These are phyloP conservation scores for Eucalyptus lansdowneana DNA, from an alignment of 345 rosid genomes.

Conservation along the genomic window DNA sequence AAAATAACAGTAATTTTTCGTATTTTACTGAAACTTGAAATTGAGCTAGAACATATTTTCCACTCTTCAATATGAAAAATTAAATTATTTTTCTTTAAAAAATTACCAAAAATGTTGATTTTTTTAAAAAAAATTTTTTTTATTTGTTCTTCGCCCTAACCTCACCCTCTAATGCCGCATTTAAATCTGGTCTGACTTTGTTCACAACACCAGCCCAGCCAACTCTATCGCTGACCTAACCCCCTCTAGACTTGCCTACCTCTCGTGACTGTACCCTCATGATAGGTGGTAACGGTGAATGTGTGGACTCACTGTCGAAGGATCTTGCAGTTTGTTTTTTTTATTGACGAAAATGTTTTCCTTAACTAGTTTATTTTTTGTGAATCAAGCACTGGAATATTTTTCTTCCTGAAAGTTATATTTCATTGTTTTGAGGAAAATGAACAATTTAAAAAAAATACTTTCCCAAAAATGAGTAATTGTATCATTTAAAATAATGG, in stretches of 20 bases:
- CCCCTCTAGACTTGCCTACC: background rate
- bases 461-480: too few relatives aligned
- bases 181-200: fast-evolving
- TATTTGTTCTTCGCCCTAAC: background rate
- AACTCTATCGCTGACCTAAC: fast-evolving
- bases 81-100: background rate
- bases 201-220: fast-evolving
- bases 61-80: fast-evolving
- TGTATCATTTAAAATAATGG: too few relatives aligned
- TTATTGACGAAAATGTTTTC: too few relatives aligned
- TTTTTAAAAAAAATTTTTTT: too few relatives aligned
- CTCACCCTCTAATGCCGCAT: background rate
- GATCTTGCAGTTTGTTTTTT: background rate
- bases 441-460: too few relatives aligned
- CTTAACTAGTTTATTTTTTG: too few relatives aligned
- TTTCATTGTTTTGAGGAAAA: too few relatives aligned
- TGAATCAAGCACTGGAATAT: too few relatives aligned
- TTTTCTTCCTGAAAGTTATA: too few relatives aligned
- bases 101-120: background rate
- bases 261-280: fast-evolving
- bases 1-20: background rate
- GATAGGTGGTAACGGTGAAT: fast-evolving
- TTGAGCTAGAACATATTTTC: background rate
- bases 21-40: fast-evolving
- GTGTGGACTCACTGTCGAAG: background rate